Evolutionary conservation across 345 rosid species (phyloP), one percentile per base, ranked within the genome.

Genomic region (Eutrema heterophyllum): DNA sequence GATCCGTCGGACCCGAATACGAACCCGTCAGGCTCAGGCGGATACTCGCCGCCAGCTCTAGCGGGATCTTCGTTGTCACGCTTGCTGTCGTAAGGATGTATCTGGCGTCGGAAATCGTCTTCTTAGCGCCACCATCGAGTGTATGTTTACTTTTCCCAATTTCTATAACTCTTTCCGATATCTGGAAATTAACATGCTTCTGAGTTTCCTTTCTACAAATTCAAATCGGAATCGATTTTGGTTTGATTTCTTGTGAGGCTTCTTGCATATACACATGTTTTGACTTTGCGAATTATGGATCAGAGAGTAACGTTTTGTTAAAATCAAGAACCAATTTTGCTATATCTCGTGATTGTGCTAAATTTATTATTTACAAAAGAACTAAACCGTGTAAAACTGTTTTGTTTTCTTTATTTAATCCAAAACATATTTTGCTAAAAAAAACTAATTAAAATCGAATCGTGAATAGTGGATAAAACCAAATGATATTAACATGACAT

Each of bases 41-140:
- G 64, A 35, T 88, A 38, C 81, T 91, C 21, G 85, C 85, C 0
- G 91, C 90, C 0, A 77, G 77, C 64, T 85, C 94, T 2, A 93
- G 97, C 50, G 98, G 98, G 73, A 57, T 93, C 33, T 64, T 91
- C 45, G 86, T 86, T 26, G 96, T 89, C 12, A 91, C 92, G n/a
- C 81, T 93, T 44, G 88, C 89, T n/a, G 97, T 89, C 29, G 83
- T 91, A 13, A 87, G 97, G 80, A 93, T 93, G 98, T 93, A 91
- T 72, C 83, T 93, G 27, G 98, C 60, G 97, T 93, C 43, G 96
- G 98, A 39, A 93, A 93, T 63, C 92, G 96, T 14, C 79, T 93
- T 86, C 98, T 93, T 55, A 93, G 96, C 65, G 98, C 98, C 83
- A 93, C 97, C 9, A 93, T 93, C 40, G 97, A 91, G 68, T 93